Percentiles rank a stretch among this genome's conserved stretches.
phyloP scores from a whole-genome alignment of 169 alveolate genomes.

The Hepatocystis sp. region DNA sequence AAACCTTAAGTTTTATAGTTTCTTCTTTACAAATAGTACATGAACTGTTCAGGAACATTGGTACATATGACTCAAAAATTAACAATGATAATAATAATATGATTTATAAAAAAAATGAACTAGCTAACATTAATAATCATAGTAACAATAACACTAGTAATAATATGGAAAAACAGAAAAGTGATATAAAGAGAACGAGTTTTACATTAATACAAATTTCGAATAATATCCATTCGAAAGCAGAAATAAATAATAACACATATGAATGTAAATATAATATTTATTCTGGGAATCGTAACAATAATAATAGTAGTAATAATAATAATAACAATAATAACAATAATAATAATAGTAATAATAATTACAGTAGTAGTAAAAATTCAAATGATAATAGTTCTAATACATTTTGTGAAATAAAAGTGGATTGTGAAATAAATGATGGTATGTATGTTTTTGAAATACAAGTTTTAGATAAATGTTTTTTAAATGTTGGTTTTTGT shows the following conservation, averaged over 20 bases:
- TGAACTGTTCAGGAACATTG: slow-evolving; percentile 58
- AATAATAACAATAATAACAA: too few species aligned
- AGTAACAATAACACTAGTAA: neutral
- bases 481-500: slow-evolving; percentile 60
- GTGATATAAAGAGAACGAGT: neutral
- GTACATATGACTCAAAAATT: slow-evolving; percentile 16
- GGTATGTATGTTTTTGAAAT: slow-evolving; percentile 65
- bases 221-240: slow-evolving; percentile 24
- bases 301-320: too few species aligned
- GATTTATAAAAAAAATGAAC: neutral
- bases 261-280: slow-evolving; percentile 59
- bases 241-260: slow-evolving; percentile 3
- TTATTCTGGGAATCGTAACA: too few species aligned
- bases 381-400: neutral
- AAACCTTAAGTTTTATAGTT: slow-evolving; percentile 55
- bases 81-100: too few species aligned
- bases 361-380: too few species aligned
- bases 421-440: slow-evolving; percentile 48
- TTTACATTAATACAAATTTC: neutral
- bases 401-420: slow-evolving; percentile 37
- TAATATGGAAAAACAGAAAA: too few species aligned
- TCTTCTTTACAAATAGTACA: slow-evolving; percentile 72
- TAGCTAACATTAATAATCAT: neutral
- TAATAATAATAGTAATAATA: too few species aligned
- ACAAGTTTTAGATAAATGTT: slow-evolving; percentile 28